Evolutionary conservation across 148 eudicot species (phyloP).

Genomic region (Arbutus unedo): DNA sequence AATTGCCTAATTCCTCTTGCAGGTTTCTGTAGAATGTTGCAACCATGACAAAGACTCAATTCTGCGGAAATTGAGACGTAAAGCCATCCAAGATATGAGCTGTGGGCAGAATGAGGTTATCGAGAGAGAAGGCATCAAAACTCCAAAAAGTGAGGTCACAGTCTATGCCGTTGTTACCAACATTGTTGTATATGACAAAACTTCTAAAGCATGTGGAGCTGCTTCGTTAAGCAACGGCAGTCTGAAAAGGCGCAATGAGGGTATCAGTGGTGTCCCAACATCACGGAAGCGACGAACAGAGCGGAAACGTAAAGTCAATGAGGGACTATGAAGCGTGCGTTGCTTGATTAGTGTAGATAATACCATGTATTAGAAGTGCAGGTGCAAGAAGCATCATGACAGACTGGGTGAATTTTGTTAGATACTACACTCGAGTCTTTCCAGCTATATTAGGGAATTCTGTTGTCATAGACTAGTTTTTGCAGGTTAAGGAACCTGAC

Average conservation of each 20-base stretch:
- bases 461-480: neutral
- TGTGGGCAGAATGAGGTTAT: conserved; percentile 62
- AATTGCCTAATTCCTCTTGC: conserved; percentile 17
- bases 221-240: conserved; percentile 24
- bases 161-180: conserved; percentile 65
- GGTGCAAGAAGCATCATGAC: conserved; percentile 2
- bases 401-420: conserved; percentile 53
- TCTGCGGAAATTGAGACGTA: conserved; percentile 41
- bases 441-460: conserved; percentile 8
- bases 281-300: conserved; percentile 37
- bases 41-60: conserved; percentile 54
- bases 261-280: conserved; percentile 17
- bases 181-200: conserved; percentile 40
- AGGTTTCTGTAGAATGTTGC: conserved; percentile 47
- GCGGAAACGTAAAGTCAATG: conserved; percentile 35
- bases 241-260: conserved; percentile 40
- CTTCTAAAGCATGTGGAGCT: conserved; percentile 25
- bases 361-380: neutral
- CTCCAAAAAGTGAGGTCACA: conserved; percentile 56
- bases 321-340: conserved; percentile 12
- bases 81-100: conserved; percentile 39
- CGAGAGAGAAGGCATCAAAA: conserved; percentile 47
- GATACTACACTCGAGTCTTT: conserved; percentile 25
- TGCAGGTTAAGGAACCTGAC: neutral
- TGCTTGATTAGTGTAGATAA: conserved; percentile 28